Evolutionary conservation across 768 basidiomycete genomes (phyloP).

Genomic region (Tricholoma terreum): DNA sequence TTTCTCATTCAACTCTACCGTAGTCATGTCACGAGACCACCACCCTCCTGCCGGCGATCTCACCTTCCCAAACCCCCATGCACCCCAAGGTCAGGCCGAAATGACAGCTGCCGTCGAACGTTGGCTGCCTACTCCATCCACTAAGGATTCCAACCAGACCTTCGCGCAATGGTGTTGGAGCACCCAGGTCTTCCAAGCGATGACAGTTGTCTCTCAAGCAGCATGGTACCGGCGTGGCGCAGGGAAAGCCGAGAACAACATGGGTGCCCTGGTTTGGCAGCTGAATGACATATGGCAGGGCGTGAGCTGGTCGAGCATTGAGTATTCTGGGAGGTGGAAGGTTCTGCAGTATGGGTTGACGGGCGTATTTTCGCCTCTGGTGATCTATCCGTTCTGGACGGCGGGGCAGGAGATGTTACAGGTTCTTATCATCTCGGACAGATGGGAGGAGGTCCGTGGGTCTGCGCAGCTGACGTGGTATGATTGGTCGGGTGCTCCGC

Average conservation of each 20-base stretch:
- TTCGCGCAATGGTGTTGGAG: conserved; percentile 66
- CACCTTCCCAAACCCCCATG: conserved; percentile 54
- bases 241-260: conserved; percentile 54
- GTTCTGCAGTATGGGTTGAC: conserved; percentile 52
- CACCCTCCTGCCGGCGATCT: conserved; percentile 53
- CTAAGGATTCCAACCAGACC: conserved; percentile 48
- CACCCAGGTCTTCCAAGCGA: conserved; percentile 58
- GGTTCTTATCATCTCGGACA: conserved; percentile 50
- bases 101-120: conserved; percentile 49
- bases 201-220: conserved; percentile 58
- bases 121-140: conserved; percentile 55
- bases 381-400: conserved; percentile 57
- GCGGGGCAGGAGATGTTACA: conserved; percentile 44
- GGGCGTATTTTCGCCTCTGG: conserved; percentile 42
- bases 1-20: conserved; percentile 56
- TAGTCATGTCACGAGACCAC: conserved; percentile 53
- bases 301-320: conserved; percentile 52
- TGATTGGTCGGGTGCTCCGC: conserved; percentile 45
- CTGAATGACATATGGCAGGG: conserved; percentile 63
- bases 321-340: conserved; percentile 60
- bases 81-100: conserved; percentile 48
- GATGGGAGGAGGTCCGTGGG: conserved; percentile 45
- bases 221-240: conserved; percentile 61
- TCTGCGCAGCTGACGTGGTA: conserved; percentile 54
- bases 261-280: conserved; percentile 59